Conservation (phyloP, 768 basidiomycete genomes). For the Mycena belliarum region DNA sequence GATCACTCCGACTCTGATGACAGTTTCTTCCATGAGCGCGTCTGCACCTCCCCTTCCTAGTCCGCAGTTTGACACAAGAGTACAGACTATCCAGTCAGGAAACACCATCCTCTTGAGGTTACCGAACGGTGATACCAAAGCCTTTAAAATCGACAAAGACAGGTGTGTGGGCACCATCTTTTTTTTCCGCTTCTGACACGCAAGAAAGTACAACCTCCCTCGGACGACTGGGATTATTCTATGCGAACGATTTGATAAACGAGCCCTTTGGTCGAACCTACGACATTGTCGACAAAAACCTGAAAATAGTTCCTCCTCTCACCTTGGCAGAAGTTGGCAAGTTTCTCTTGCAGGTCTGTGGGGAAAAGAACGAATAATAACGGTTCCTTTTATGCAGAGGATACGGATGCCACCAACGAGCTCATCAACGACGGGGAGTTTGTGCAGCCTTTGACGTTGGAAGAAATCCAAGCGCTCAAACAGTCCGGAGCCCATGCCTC, state of each 20-base stretch:
- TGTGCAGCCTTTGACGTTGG: conserved; percentile 79
- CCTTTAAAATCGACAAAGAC: conserved; percentile 70
- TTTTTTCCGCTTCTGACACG: neutral
- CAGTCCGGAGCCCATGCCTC: conserved; percentile 79
- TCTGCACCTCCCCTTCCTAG: neutral
- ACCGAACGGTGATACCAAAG: conserved; percentile 78
- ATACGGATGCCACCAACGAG: conserved; percentile 96
- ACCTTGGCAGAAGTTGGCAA: conserved; percentile 80
- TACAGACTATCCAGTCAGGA: conserved; percentile 55
- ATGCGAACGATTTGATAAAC: conserved; percentile 73
- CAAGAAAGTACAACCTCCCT: conserved; percentile 62
- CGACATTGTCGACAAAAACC: conserved; percentile 75
- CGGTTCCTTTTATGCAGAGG: conserved; percentile 70
- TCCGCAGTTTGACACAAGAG: conserved; percentile 23
- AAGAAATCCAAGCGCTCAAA: conserved; percentile 84
- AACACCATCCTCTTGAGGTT: conserved; percentile 79
- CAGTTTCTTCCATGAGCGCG: conserved; percentile 13
- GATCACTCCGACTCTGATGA: neutral
- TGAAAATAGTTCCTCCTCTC: conserved; percentile 61
- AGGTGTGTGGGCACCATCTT: conserved; percentile 48
- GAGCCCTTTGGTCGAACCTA: conserved; percentile 88
- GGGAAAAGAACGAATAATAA: no score
- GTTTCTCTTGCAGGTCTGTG: conserved; percentile 25
- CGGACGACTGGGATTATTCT: conserved; percentile 87
- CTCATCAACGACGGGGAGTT: conserved; percentile 86